phyloP scores from a whole-genome alignment of 306 rosid genomes.

The Abrus pulchellus region DNA sequence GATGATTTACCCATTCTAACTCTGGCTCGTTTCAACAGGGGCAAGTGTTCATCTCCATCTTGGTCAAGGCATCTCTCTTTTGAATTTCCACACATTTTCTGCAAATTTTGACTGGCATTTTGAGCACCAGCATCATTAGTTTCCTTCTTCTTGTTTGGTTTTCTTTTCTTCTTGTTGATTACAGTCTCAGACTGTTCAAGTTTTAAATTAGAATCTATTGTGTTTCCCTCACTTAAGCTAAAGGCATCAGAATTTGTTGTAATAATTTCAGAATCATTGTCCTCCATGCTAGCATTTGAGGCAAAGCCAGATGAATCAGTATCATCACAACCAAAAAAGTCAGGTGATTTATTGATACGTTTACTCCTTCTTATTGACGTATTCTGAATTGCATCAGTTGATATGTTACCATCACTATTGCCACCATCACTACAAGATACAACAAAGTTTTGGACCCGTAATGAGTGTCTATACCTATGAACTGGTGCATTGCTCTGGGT shows the following conservation, averaged over 20 bases:
- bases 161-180: conserved; percentile 81
- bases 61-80: conserved; percentile 63
- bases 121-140: conserved; percentile 58
- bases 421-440: conserved; percentile 59
- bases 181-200: conserved; percentile 64
- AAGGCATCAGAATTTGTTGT: conserved; percentile 70
- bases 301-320: conserved; percentile 61
- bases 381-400: conserved; percentile 55
- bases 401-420: conserved; percentile 52
- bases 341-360: conserved; percentile 66
- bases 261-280: conserved; percentile 73
- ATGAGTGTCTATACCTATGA: conserved; percentile 76
- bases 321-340: conserved; percentile 65
- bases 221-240: conserved; percentile 73
- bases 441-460: conserved; percentile 57
- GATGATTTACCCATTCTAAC: conserved; percentile 85
- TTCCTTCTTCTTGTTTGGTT: conserved; percentile 70
- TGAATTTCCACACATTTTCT: conserved; percentile 58
- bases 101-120: conserved; percentile 58
- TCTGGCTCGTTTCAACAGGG: conserved; percentile 92
- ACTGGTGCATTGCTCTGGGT: conserved; percentile 57
- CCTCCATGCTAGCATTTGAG: conserved; percentile 76
- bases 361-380: conserved; percentile 63
- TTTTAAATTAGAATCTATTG: conserved; percentile 71
- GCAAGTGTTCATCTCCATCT: conserved; percentile 93